Conservation (phyloP, 78 protist genomes). For the Dictyostelium capitatum region DNA sequence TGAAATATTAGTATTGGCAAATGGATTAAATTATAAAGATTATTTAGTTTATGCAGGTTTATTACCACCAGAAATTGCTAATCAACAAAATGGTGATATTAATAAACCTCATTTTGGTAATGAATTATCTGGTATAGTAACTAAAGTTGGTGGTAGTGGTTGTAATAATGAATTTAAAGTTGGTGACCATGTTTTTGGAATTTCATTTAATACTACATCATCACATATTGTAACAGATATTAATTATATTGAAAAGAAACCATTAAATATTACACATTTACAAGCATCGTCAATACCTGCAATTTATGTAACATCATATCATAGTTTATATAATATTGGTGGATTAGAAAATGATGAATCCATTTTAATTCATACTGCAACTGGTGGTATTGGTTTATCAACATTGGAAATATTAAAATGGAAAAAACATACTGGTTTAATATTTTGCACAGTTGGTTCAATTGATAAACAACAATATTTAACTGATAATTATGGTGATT, state of each 20-base stretch:
- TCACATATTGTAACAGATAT: background rate
- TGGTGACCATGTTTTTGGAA: constrained; percentile 61
- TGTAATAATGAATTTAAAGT: background rate
- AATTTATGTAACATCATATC: constrained; percentile 58
- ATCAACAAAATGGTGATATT: background rate
- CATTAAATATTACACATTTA: background rate
- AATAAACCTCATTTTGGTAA: constrained; percentile 5
- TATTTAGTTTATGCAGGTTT: constrained; percentile 11
- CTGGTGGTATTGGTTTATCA: constrained; percentile 94
- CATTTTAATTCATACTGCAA: constrained; percentile 86
- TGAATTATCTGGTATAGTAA: constrained; percentile 47
- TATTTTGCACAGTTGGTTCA: constrained; percentile 39
- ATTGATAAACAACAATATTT: constrained; percentile 37
- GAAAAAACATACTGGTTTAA: constrained; percentile 55
- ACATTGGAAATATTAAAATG: constrained; percentile 87
- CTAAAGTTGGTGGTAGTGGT: constrained; percentile 3
- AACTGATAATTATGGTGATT: constrained; percentile 1
- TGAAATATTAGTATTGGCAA: constrained; percentile 25
- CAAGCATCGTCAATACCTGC: constrained; percentile 65
- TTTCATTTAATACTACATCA: background rate
- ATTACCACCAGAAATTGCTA: background rate
- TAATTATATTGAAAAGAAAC: background rate
- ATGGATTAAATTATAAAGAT: constrained; percentile 37
- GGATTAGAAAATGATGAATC: background rate
- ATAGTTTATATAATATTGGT: constrained; percentile 30